Conservation (phyloP, 129 eudicot species). For the Smallanthus sonchifolius region DNA sequence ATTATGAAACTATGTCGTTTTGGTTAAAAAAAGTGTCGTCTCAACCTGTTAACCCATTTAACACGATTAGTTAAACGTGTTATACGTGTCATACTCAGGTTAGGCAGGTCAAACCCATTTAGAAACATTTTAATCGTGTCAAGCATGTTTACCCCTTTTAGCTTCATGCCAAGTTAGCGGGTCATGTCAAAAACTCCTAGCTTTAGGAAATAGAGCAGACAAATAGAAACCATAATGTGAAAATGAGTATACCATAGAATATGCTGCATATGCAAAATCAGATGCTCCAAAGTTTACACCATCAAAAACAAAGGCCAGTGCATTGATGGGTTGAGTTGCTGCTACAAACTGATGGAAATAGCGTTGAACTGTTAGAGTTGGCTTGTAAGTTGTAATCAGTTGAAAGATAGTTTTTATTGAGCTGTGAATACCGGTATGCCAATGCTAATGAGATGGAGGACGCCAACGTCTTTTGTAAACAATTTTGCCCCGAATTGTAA, state of each 20-base stretch:
- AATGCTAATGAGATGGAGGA: constrained; percentile 62
- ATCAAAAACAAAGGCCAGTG: constrained; percentile 80
- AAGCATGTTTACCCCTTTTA: not conserved
- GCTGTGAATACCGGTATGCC: constrained; percentile 69
- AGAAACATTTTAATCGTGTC: not conserved
- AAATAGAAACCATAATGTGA: not conserved
- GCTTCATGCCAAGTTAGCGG: no score
- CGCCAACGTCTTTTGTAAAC: constrained; percentile 61
- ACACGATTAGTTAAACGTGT: no score
- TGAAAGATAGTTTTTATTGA: not conserved
- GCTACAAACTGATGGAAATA: constrained; percentile 58
- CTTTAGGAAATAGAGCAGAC: not conserved
- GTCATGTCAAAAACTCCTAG: not conserved
- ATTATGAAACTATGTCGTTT: no score
- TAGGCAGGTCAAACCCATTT: not conserved
- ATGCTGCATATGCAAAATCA: constrained; percentile 78
- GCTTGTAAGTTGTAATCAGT: not conserved
- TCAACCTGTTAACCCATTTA: no score
- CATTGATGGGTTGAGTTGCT: constrained; percentile 74
- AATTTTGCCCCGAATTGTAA: constrained; percentile 60
- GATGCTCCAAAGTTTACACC: constrained; percentile 94
- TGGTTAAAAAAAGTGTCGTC: no score
- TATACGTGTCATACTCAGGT: not conserved
- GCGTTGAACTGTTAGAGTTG: not conserved
- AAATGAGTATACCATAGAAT: constrained; percentile 56